phyloP scores from a whole-genome alignment of 352 stramenopile genomes.

The Pythium periplocum region DNA sequence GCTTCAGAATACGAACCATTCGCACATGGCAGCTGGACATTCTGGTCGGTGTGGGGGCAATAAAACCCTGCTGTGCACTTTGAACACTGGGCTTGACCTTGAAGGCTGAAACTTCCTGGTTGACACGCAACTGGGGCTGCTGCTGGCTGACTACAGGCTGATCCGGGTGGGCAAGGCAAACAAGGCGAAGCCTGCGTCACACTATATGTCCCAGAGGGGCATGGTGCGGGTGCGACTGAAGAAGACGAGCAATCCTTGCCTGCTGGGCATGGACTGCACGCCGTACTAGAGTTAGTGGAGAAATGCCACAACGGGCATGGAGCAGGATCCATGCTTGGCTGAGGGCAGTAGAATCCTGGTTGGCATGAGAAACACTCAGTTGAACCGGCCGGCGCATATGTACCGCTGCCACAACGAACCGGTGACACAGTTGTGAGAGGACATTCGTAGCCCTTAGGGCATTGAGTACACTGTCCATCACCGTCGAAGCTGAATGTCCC shows the following conservation, averaged over 20 bases:
- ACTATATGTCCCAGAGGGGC: constrained; percentile 40
- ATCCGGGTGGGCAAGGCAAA: constrained; percentile 33
- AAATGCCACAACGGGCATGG: constrained; percentile 36
- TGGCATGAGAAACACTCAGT: constrained; percentile 34
- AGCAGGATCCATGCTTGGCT: constrained; percentile 34
- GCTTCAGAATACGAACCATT: constrained; percentile 43
- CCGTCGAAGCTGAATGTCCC: constrained; percentile 44
- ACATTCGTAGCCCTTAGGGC: constrained; percentile 47
- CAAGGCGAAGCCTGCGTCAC: constrained; percentile 29
- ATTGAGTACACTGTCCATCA: constrained; percentile 30
- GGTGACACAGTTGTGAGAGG: constrained; percentile 24
- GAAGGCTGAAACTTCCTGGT: constrained; percentile 44
- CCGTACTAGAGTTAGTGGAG: constrained; percentile 29
- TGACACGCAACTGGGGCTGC: constrained; percentile 30
- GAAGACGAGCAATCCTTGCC: constrained; percentile 46
- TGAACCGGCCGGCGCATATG: constrained; percentile 24
- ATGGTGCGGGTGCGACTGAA: constrained; percentile 25
- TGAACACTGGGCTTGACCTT: constrained; percentile 43
- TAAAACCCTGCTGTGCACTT: constrained; percentile 48
- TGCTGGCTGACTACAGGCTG: constrained; percentile 25
- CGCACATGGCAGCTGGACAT: constrained; percentile 37
- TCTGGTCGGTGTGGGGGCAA: constrained; percentile 43
- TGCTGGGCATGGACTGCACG: constrained; percentile 35
- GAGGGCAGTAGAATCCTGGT: constrained; percentile 36
- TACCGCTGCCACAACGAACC: constrained; percentile 27